A percentile compares a stretch with the other conserved stretches of the same genome.
Evolutionary conservation across 805 yeast species (phyloP).

Genomic region (Pichia manshurica): DNA sequence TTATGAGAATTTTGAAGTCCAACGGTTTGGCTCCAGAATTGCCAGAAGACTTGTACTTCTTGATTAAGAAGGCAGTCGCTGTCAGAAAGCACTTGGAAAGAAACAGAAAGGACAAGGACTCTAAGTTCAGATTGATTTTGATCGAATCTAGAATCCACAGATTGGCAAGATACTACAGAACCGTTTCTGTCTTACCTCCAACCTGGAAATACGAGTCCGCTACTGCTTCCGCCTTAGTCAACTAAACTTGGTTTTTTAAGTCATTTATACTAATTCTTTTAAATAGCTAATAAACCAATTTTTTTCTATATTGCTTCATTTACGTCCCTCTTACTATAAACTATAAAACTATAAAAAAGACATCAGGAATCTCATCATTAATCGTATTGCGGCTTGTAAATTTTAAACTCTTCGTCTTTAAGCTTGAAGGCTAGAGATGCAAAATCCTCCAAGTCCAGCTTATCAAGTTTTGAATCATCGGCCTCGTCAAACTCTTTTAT

Average conservation of each 20-base stretch:
- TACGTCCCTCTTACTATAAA: no score
- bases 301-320: conserved; percentile 8
- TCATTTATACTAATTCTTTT: conserved; percentile 18
- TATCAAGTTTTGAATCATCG: conserved; percentile 27
- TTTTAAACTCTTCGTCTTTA: conserved; percentile 33
- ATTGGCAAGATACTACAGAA: conserved; percentile 99
- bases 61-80: conserved; percentile 98
- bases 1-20: conserved; percentile 97
- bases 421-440: conserved; percentile 38
- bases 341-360: not conserved
- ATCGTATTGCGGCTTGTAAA: conserved; percentile 9
- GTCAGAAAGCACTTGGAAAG: conserved; percentile 99
- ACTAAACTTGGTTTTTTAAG: conserved; percentile 46
- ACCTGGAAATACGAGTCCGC: conserved; percentile 99
- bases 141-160: conserved; percentile 99
- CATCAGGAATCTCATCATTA: no score
- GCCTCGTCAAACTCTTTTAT: conserved; percentile 21
- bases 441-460: conserved; percentile 34
- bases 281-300: conserved; percentile 15
- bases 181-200: conserved; percentile 98
- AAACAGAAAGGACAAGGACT: conserved; percentile 99
- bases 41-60: conserved; percentile 99
- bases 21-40: conserved; percentile 99
- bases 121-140: conserved; percentile 99
- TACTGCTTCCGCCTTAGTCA: conserved; percentile 99